phyloP scores from a whole-genome alignment of 805 yeast genomes.

The Candida suzukii region DNA sequence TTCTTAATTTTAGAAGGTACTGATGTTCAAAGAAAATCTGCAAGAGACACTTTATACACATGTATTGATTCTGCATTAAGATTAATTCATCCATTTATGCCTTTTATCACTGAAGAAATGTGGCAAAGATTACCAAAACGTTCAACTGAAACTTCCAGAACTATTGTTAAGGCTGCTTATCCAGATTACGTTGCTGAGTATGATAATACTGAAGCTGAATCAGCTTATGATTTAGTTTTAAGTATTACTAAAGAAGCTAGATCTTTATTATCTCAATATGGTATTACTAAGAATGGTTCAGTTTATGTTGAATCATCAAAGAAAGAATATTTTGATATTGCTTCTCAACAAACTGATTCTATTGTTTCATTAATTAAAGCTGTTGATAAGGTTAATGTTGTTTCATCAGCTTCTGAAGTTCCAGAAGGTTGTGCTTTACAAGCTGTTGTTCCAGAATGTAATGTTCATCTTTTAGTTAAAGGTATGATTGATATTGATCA shows the following conservation, averaged over 20 bases:
- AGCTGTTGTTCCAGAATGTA: slow-evolving; percentile 72
- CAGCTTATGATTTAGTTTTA: slow-evolving; percentile 77
- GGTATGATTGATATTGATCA: slow-evolving; percentile 92
- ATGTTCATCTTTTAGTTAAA: slow-evolving; percentile 86
- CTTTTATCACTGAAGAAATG: slow-evolving; percentile 93
- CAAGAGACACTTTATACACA: slow-evolving; percentile 90
- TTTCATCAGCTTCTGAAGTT: slow-evolving; percentile 43
- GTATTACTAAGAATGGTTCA: slow-evolving; percentile 81
- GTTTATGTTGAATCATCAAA: slow-evolving; percentile 71
- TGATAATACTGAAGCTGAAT: slow-evolving; percentile 56
- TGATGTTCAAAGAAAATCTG: slow-evolving; percentile 75
- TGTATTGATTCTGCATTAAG: slow-evolving; percentile 86
- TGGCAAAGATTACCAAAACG: slow-evolving; percentile 98
- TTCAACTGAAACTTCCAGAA: slow-evolving; percentile 54
- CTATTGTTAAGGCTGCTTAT: slow-evolving; percentile 75
- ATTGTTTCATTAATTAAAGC: slow-evolving; percentile 90
- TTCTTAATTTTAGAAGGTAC: slow-evolving; percentile 88
- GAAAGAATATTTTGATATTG: slow-evolving; percentile 41
- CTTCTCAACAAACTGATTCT: slow-evolving; percentile 70
- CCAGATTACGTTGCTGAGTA: slow-evolving; percentile 61
- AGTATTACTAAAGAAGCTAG: slow-evolving; percentile 87
- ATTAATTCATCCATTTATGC: slow-evolving; percentile 98
- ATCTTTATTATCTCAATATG: slow-evolving; percentile 86
- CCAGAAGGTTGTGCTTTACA: slow-evolving; percentile 90
- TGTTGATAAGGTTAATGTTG: slow-evolving; percentile 66